Base-by-base conservation (phyloP, 768 basidiomycete species). In the Collybiopsis confluens region DNA sequence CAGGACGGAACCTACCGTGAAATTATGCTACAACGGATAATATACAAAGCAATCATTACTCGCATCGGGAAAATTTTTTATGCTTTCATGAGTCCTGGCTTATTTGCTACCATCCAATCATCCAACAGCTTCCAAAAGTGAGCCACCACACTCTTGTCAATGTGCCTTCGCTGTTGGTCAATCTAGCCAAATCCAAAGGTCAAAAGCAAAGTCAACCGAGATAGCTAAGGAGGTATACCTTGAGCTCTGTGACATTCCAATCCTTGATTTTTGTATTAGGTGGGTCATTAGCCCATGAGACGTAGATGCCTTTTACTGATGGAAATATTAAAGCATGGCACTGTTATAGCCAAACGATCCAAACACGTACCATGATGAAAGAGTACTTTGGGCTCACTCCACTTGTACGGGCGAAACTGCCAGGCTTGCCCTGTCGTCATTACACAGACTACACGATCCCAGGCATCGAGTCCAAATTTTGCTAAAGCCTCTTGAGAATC, bases 381-480 rank as follows among this genome's bases (percentile, higher is more conserved):
- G 24, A 99, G 70, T 47, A 88, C 80, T 56, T 85, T 83, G 1
- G 97, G 97, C 63, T 98, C 94, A 46, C 79, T 85, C 96, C 96
- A 99, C 66, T 96, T 95, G 73, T 98, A 98, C 16, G 91, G 88
- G 54, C 86, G 78, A 71, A 99, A 99, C 66, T 99, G 97, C 97
- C 97, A 98, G 28, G 90, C 88, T 61, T 98, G 96, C 1, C 97
- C 97, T 0, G 97, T 99, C 8, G 97, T 98, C 84, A 97, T 88
- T 15, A 99, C 96, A 59, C 95, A 97, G 3, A 97, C 88, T 4
- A 99, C 97, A 35, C 96, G 82, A 53, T 98, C 94, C 95, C 96
- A 98, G 2, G 92, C 89, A 56, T 97, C 95, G 3, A 88, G 76
- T 4, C 89, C 90, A 59, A 99, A 94, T 70, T 98, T 98, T 30